phyloP scores from a whole-genome alignment of 1,284 basidiomycete genomes.

The Apiotrichum gracile region DNA sequence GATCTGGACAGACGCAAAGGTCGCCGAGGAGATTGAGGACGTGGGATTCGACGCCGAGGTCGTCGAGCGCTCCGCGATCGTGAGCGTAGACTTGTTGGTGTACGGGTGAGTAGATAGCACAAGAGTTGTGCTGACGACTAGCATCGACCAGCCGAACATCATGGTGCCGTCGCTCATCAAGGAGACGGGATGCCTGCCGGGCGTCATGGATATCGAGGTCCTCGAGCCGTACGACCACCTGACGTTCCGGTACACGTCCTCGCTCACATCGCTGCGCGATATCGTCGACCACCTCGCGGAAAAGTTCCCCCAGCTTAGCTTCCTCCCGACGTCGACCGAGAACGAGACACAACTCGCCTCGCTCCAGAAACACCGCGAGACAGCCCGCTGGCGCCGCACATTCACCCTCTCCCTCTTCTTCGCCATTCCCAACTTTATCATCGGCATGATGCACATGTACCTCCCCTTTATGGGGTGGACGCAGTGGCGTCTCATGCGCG shows the following conservation, averaged over 20 bases:
- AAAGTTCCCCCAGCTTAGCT: slow-evolving; percentile 39
- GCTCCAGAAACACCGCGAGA: slow-evolving; percentile 84
- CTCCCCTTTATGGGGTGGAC: slow-evolving; percentile 47
- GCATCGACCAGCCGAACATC: slow-evolving; percentile 16
- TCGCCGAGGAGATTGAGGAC: slow-evolving; percentile 58
- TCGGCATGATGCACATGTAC: slow-evolving; percentile 78
- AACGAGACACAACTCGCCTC: slow-evolving; percentile 74
- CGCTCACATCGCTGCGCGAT: slow-evolving; percentile 68
- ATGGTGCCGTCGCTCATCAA: slow-evolving; percentile 25
- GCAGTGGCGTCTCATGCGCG: slow-evolving; percentile 51
- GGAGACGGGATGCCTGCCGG: slow-evolving; percentile 56
- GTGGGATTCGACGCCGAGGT: slow-evolving; percentile 47
- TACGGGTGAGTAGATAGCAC: slow-evolving; percentile 34
- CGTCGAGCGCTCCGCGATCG: slow-evolving; percentile 30
- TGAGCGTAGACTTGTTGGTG: slow-evolving; percentile 39
- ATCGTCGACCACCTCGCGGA: slow-evolving; percentile 82
- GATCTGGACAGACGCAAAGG: slow-evolving; percentile 69
- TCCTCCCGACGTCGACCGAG: slow-evolving; percentile 40
- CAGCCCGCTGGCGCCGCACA: slow-evolving; percentile 79
- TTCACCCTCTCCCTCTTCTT: slow-evolving; percentile 72
- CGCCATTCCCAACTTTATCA: slow-evolving; percentile 85
- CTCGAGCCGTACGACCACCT: slow-evolving; percentile 69
- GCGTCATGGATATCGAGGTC: slow-evolving; percentile 65
- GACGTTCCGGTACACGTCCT: slow-evolving; percentile 69
- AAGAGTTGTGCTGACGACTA: not conserved